Evolutionary conservation across 2,329 filamentous ascomycete genomes (phyloP), one percentile per base, ranked within the genome.

Genomic region (Fusarium acutatum): DNA sequence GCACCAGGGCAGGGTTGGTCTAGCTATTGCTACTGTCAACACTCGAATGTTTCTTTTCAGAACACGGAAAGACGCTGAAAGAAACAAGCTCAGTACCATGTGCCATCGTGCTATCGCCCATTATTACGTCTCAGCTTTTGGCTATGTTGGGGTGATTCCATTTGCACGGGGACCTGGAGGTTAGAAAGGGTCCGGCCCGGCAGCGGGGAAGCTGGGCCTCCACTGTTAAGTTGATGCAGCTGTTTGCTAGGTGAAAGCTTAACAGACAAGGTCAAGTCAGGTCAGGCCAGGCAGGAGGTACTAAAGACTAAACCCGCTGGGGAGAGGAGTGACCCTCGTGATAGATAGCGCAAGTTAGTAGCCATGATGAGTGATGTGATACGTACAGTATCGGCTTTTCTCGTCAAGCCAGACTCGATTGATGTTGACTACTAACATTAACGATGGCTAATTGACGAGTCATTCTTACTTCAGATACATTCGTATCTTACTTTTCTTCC

Each of bases 131-230:
- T 59, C 53, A 64, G 46, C 58, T 57, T 43, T 41, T 63, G 57
- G 44, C 59, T 49, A 28, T 65, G 49, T 65, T 69, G 69, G 54
- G 56, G 41, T 44, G 62, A 52, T 34, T 50, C 17, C 47, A 34
- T 67, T 73, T 50, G 52, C 53, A 71, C 64, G 71, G 61, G 58
- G 49, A 56, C 46, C 60, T 61, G 66, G 44, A 66, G 53, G 38
- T 64, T 52, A 49, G 63, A 69, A 50, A 72, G 67, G 71, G 60
- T 61, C 71, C 59, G 63, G 67, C 32, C 44, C 60, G 59, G 59
- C 50, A 73, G 72, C 72, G 72, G 72, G 72, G 72, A 72, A 74
- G 60, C 67, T 69, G 53, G 64, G 52, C 47, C 56, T 75, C 72
- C 69, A 75, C 71, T 74, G 71, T 74, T 74, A 74, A 74, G 71